phyloP scores from a whole-genome alignment of 768 basidiomycete genomes.

The Pleurotus tuber-regium region DNA sequence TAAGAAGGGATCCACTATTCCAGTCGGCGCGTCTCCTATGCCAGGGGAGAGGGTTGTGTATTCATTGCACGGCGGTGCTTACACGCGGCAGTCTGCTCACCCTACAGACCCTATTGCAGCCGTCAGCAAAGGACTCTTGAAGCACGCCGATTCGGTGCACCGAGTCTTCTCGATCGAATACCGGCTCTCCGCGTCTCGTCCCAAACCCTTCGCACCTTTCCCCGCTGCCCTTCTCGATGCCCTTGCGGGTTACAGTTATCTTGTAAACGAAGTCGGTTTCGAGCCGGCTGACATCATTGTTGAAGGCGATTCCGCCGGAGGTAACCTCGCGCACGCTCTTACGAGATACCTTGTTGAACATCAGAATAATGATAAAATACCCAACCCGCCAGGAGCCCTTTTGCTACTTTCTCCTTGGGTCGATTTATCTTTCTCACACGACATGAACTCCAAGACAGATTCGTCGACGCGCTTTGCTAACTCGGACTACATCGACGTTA shows the following conservation, averaged over 20 bases:
- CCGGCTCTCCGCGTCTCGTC: conserved; percentile 51
- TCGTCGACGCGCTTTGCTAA: conserved; percentile 30
- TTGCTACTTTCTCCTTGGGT: conserved; percentile 56
- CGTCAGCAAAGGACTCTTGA: conserved; percentile 45
- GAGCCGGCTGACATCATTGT: conserved; percentile 59
- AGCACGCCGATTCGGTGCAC: conserved; percentile 39
- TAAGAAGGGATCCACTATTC: conserved; percentile 34
- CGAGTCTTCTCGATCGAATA: conserved; percentile 70
- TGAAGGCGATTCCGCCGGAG: conserved; percentile 77
- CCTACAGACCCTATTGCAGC: conserved; percentile 46
- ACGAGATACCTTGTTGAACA: conserved; percentile 59
- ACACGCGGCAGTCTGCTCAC: conserved; percentile 51
- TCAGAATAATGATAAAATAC: conserved; percentile 28
- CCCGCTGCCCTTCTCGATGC: conserved; percentile 75
- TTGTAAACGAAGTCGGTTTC: conserved; percentile 57
- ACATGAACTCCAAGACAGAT: conserved; percentile 27
- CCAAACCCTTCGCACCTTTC: conserved; percentile 54
- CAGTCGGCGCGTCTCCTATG: conserved; percentile 34
- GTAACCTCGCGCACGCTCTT: conserved; percentile 64
- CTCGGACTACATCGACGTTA: conserved; percentile 37
- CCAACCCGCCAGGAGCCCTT: conserved; percentile 44
- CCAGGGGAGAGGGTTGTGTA: conserved; percentile 59
- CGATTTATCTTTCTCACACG: conserved; percentile 45
- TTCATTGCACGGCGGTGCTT: conserved; percentile 64
- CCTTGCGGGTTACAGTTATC: conserved; percentile 70